Conservation (phyloP, 2,329 filamentous ascomycete species). For the Aureobasidium sp. region DNA sequence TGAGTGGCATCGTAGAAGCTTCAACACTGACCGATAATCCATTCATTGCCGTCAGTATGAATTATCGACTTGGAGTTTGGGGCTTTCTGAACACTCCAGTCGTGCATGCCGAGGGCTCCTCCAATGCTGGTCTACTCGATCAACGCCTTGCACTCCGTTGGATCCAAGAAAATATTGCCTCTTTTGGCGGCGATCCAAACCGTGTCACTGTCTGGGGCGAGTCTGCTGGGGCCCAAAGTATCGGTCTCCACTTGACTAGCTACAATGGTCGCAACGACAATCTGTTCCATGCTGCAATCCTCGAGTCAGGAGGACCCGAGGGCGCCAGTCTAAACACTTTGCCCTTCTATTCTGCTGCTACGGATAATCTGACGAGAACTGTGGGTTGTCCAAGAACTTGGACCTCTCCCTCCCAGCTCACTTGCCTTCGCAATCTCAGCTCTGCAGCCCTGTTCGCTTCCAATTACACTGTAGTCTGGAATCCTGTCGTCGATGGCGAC, state of each 20-base stretch:
- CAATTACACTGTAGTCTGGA: conserved; percentile 24
- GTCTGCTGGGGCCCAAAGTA: conserved; percentile 39
- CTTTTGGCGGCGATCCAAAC: conserved; percentile 53
- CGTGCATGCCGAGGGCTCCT: conserved; percentile 35
- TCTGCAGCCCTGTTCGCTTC: conserved; percentile 19
- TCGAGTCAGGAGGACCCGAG: conserved; percentile 36
- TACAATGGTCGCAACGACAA: conserved; percentile 38
- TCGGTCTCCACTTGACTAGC: conserved; percentile 36
- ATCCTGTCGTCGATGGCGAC: conserved; percentile 38
- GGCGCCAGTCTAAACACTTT: conserved; percentile 18
- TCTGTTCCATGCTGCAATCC: conserved; percentile 37
- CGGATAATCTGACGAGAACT: conserved; percentile 19
- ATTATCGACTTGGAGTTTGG: conserved; percentile 47
- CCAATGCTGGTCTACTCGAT: conserved; percentile 59
- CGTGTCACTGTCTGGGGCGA: conserved; percentile 58
- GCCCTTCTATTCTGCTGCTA: conserved; percentile 18
- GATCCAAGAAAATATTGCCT: conserved; percentile 53
- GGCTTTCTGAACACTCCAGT: conserved; percentile 47
- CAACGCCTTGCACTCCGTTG: conserved; percentile 54
- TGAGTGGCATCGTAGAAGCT: conserved; percentile 28
- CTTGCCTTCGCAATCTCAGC: conserved; percentile 19
- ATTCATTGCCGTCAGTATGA: conserved; percentile 48
- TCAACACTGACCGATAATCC: conserved; percentile 47
- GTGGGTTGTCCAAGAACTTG: conserved; percentile 20
- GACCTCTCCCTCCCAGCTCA: conserved; percentile 18